Base-by-base conservation (phyloP, 495 filamentous ascomycete species). In the Penicillium subrubescens region DNA sequence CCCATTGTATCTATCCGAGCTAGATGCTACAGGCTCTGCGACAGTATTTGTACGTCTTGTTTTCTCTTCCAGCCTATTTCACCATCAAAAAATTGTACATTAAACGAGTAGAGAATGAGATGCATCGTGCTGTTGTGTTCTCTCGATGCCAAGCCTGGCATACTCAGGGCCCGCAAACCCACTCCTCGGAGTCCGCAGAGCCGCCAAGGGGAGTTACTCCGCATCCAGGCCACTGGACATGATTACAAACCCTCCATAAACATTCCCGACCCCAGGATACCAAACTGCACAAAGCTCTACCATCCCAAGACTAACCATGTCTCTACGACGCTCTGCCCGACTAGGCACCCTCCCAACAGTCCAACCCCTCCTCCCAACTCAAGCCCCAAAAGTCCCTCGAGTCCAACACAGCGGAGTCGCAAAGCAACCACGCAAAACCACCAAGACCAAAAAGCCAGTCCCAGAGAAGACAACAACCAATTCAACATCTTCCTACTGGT, bases 261-360 rank as follows among this genome's bases (percentile, higher is more conserved):
- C 25, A 14, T 31, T n/a, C n/a, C n/a, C n/a, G n/a, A 31, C 25
- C 23, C 8, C 6, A 14, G 48, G 48, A 27, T 29, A 27, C 14
- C 48, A 29, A 7, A 31, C 15, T 7, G 25, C 25, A 31, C 46
- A 31, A 8, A 52, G 14, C 27, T 1, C 48, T 23, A 10, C 29
- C 7, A 10, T 19, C 10, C 37, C 5, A 17, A 11, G 7, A 55
- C 67, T 62, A 61, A 87, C 15, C 15, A 54, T 89, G 86, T 78
- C 86, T 57, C 77, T 84, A 31, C 80, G 88, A 60, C 81, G 86
- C 59, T 89, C 87, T 19, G 79, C 84, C 17, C 83, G 88, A 37
- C 69, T 90, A 55, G 82, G 82, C 58, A 79, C 82, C 33, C 70
- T 79, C 29, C 71, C 77, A 54, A 65, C 67, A 21, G 59, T 51